Evolutionary conservation across 352 stramenopile species (phyloP), one percentile per base, ranked within the genome.

Genomic region (Thalassiosira exigua): DNA sequence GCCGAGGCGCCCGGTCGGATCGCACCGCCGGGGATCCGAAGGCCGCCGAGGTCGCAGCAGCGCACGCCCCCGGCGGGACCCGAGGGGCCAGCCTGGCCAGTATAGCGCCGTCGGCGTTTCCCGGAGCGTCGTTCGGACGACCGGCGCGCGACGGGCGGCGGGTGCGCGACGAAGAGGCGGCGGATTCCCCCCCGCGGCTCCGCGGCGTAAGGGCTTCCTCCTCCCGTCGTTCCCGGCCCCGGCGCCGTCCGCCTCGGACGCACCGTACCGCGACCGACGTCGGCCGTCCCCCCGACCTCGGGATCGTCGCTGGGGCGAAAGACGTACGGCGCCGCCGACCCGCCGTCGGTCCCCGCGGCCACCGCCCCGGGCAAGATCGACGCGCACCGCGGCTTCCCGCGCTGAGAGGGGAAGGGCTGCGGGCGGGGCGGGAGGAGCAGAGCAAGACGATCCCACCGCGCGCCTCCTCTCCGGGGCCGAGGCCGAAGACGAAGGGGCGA

Each of bases 31-130:
- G 81, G 57, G 79, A 80, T 84, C 21, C 64, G 69, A 21, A 84
- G 41, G 51, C 76, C 36, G 14, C 85, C 84, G 24, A 93, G 75
- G 30, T 92, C 85, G 57, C 88, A 93, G 59, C 84, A 92, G 69
- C 88, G 90, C 17, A 91, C 76, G 65, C 46, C 69, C 39, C 32
- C 69, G 66, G 54, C 91, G 90, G 7, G 80, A 82, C 9, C 88
- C 84, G 74, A 91, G 91, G 2, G 91, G 52, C 48, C 77, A 59
- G 50, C 80, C 42, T 17, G 76, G 75, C 7, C 12, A 39, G 58
- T 58, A 50, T 14, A 44, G 7, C 7, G 36, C 36, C 36, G 7
- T 44, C 36, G 36, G 7, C 36, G 7, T 44, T 14, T 14, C 36
- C 36, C 7, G 7, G 7, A 7, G 7, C 36, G 14, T 14, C 14